Evolutionary conservation across 2,329 filamentous ascomycete genomes (phyloP), one percentile per base, ranked within the genome.

Genomic region (Neofusicoccum laricinum): DNA sequence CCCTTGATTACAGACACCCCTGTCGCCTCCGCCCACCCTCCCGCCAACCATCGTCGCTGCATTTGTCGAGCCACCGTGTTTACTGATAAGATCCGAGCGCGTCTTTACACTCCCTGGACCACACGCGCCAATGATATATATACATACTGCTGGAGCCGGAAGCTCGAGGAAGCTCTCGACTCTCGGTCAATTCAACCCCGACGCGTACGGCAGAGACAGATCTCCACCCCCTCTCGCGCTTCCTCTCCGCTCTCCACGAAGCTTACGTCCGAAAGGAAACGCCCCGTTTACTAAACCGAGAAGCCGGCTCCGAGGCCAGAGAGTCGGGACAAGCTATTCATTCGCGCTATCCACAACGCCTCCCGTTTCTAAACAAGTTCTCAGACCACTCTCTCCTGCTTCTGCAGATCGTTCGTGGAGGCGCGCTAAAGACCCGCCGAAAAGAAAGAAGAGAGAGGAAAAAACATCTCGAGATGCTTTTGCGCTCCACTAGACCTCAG

Each of bases 191-290:
- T 6, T 30, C 25, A 30, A 6, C 7, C 25, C 25, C 7, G 25
- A 30, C 25, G 25, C 25, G 25, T 30, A 4, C 25, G 6, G 25
- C 25, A 30, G 25, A 30, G 3, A 30, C 25, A 30, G 4, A 30
- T 5, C 25, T 45, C n/a, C 4, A n/a, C 41, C 41, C 8, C 17
- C 10, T 48, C 10, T 25, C 19, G 25, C 10, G 10, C 10, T 1
- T 25, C 2, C 45, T 11, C 45, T 25, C 15, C 19, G 45, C 21
- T 45, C 41, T 46, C n/a, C 11, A n/a, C n/a, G 21, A 19, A 36
- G 55, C 55, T 59, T 59, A 59, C 55, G 55, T 19, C 41, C 55
- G 55, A 59, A 48, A 59, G 14, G 14, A 43, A 10, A n/a, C 19
- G 45, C 45, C 45, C 17, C 8, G 12, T 36, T 41, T 41, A 19